Conservation (phyloP, 345 rosid genomes). For the Erodium maritimum region DNA sequence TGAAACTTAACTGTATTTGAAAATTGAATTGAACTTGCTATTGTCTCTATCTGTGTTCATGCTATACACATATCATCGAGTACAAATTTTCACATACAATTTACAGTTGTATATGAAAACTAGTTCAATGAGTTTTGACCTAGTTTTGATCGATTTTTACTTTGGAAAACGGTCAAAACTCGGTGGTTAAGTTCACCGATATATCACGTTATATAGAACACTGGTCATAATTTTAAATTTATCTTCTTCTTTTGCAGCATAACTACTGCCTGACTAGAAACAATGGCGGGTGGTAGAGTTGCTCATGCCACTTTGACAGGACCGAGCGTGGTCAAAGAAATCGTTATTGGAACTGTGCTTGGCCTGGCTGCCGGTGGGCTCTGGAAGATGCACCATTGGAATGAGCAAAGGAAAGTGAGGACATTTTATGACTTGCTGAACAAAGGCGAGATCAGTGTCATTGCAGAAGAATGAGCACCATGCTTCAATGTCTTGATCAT, state of each 20-base stretch:
- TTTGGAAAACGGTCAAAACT: no score
- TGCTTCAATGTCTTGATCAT: neutral
- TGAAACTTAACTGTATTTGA: no score
- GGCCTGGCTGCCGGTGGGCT: conserved; percentile 21
- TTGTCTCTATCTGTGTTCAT: no score
- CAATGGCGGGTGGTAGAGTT: conserved; percentile 17
- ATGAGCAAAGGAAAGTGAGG: conserved; percentile 21
- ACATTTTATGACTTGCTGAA: conserved; percentile 31
- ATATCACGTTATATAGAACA: no score
- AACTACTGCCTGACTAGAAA: neutral
- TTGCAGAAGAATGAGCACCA: conserved; percentile 17
- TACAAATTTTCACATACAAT: no score
- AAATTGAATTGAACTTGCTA: no score
- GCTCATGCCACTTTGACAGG: conserved; percentile 19
- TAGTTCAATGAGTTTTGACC: no score
- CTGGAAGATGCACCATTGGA: conserved; percentile 42
- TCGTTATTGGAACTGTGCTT: conserved; percentile 15
- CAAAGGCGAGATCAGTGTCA: conserved; percentile 26
- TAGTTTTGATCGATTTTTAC: no score
- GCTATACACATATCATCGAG: no score
- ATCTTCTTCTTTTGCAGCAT: neutral
- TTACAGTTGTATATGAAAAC: no score
- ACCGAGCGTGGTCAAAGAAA: conserved; percentile 31
- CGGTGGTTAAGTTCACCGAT: no score
- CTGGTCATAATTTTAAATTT: no score